phyloP scores from a whole-genome alignment of 306 rosid genomes.

The Mimosa pudica region DNA sequence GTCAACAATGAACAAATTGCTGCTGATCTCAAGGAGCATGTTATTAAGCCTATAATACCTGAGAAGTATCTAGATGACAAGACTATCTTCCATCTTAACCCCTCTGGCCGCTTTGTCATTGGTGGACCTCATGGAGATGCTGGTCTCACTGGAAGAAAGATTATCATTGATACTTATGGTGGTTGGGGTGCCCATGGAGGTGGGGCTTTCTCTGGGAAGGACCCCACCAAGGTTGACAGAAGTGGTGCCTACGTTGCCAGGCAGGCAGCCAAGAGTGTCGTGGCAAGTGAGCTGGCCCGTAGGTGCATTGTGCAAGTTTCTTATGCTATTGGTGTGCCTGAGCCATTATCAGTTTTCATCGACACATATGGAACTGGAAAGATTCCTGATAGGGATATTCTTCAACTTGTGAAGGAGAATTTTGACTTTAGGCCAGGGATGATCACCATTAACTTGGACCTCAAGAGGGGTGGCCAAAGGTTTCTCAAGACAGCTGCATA shows the following conservation, averaged over 20 bases:
- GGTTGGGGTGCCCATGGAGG: slow-evolving; percentile 37
- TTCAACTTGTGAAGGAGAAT: slow-evolving; percentile 31
- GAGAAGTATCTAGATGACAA: slow-evolving; percentile 30
- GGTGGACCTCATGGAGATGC: slow-evolving; percentile 39
- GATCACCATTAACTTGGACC: slow-evolving; percentile 34
- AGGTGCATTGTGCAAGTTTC: slow-evolving; percentile 42
- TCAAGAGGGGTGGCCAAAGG: slow-evolving; percentile 37
- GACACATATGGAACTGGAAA: slow-evolving; percentile 24
- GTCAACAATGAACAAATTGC: slow-evolving; percentile 32
- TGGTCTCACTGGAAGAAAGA: slow-evolving; percentile 36
- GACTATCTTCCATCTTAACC: slow-evolving; percentile 31
- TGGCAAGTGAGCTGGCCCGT: slow-evolving; percentile 40
- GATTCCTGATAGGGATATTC: slow-evolving; percentile 34
- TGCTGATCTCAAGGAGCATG: slow-evolving; percentile 32
- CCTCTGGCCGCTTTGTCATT: slow-evolving; percentile 35
- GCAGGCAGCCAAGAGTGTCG: slow-evolving; percentile 35
- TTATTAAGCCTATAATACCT: slow-evolving; percentile 34
- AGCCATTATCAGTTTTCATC: slow-evolving; percentile 39
- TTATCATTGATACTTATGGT: slow-evolving; percentile 35
- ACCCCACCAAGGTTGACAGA: slow-evolving; percentile 33
- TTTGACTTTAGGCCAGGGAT: slow-evolving; percentile 34
- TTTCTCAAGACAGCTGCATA: slow-evolving; percentile 31
- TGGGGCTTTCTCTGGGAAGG: slow-evolving; percentile 35
- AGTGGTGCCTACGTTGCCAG: slow-evolving; percentile 33
- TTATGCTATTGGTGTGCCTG: slow-evolving; percentile 42